phyloP scores from a whole-genome alignment of 2,329 filamentous ascomycete species.

The Aureobasidium subglaciale region DNA sequence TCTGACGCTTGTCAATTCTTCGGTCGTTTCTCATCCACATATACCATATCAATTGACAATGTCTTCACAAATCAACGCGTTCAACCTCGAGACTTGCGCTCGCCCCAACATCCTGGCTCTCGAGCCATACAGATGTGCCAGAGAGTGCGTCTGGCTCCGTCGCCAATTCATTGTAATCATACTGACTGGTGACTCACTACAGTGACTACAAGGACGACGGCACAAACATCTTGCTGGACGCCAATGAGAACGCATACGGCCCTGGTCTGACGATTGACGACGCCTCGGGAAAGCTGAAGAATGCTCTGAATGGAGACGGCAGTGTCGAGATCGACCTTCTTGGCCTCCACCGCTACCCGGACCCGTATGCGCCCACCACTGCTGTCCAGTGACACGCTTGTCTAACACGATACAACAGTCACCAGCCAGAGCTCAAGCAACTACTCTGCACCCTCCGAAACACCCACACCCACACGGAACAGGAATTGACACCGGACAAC shows the following conservation, averaged over 20 bases:
- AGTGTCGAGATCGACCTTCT: constrained; percentile 65
- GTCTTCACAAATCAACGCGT: constrained; percentile 24
- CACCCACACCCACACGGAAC: constrained; percentile 69
- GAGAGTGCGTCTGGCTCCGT: constrained; percentile 39
- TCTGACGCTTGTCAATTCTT: not conserved
- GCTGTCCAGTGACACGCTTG: not conserved
- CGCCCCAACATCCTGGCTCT: constrained; percentile 47
- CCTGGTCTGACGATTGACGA: constrained; percentile 58
- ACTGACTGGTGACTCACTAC: constrained; percentile 21
- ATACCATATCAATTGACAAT: not conserved
- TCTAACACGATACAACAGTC: constrained; percentile 36
- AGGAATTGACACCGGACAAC: constrained; percentile 68
- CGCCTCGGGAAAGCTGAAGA: constrained; percentile 41
- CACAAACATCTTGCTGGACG: constrained; percentile 89
- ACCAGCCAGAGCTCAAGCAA: constrained; percentile 82
- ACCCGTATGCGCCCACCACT: constrained; percentile 50
- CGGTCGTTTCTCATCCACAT: not conserved
- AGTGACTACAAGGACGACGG: constrained; percentile 97
- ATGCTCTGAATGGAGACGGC: constrained; percentile 35
- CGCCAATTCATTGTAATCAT: not conserved
- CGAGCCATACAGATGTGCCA: constrained; percentile 47
- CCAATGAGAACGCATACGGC: constrained; percentile 95
- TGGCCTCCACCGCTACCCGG: constrained; percentile 87
- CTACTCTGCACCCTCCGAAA: constrained; percentile 82
- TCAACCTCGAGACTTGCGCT: constrained; percentile 45